Percentiles rank a stretch among this genome's conserved stretches.
phyloP scores from a whole-genome alignment of 345 rosid species.

The Gossypium thurberi region DNA sequence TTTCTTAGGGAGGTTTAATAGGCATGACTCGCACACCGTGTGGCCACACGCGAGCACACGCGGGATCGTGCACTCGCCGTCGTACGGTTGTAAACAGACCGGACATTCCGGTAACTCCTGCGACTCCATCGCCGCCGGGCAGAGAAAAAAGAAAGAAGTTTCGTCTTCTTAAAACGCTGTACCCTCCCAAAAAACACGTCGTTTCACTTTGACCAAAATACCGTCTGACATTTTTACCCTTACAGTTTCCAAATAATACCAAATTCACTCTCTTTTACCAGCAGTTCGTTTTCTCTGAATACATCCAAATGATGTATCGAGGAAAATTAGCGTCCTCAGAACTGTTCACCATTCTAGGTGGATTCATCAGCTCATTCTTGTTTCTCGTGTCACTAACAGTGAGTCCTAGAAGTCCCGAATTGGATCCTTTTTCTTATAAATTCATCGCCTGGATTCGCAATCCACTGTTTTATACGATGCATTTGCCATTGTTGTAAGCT shows the following conservation, averaged over 20 bases:
- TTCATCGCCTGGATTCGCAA: background rate
- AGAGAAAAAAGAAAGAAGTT: background rate
- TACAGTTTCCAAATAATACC: background rate
- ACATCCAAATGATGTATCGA: slow-evolving; percentile 52
- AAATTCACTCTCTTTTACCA: background rate
- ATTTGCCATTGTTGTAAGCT: background rate
- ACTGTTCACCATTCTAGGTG: slow-evolving; percentile 77
- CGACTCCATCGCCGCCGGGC: slow-evolving; percentile 17
- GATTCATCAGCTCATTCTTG: slow-evolving; percentile 74
- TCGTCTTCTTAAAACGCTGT: background rate
- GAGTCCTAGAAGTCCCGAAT: slow-evolving; percentile 22
- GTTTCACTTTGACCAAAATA: background rate
- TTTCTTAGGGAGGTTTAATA: slow-evolving; percentile 53
- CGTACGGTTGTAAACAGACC: slow-evolving; percentile 68
- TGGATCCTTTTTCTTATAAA: background rate
- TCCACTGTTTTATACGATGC: background rate
- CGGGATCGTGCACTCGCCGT: slow-evolving; percentile 50
- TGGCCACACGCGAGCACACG: slow-evolving; percentile 89
- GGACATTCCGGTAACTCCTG: slow-evolving; percentile 82
- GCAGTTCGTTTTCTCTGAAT: background rate
- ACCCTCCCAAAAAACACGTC: background rate
- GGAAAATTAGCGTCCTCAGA: slow-evolving; percentile 75
- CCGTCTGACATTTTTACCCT: background rate
- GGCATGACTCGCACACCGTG: slow-evolving; percentile 68
- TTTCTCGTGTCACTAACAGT: slow-evolving; percentile 65